phyloP scores from a whole-genome alignment of 129 eudicot genomes.

The Mikania micrantha region DNA sequence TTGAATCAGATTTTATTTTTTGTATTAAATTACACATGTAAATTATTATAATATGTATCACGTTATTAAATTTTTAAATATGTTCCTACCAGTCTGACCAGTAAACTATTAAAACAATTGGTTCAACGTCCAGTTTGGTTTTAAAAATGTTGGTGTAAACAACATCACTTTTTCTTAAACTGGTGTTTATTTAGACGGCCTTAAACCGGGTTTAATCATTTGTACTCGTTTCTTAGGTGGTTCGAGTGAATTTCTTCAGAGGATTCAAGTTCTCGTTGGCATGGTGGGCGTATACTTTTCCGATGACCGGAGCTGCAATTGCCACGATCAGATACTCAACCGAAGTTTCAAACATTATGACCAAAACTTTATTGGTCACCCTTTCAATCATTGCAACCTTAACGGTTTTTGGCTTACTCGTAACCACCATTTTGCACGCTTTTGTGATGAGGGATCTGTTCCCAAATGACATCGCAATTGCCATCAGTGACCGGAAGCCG shows the following conservation, averaged over 20 bases:
- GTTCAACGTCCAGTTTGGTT: too few relatives aligned
- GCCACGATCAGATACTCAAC: conserved; percentile 64
- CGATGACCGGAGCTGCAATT: conserved; percentile 87
- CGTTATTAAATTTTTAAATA: too few relatives aligned
- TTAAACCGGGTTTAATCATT: too few relatives aligned
- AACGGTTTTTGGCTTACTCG: conserved; percentile 47
- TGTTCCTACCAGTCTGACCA: too few relatives aligned
- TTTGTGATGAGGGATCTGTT: conserved; percentile 66
- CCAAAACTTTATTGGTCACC: conserved; percentile 33
- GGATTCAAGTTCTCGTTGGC: conserved; percentile 87
- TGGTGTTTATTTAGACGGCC: too few relatives aligned
- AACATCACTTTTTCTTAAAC: too few relatives aligned
- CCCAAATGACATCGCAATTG: conserved; percentile 82
- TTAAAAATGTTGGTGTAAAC: too few relatives aligned
- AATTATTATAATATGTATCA: too few relatives aligned
- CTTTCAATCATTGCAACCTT: conserved; percentile 53
- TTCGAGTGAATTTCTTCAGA: conserved; percentile 74
- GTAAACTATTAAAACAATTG: too few relatives aligned
- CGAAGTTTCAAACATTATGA: conserved; percentile 43
- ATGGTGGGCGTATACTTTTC: conserved; percentile 99
- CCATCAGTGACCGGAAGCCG: conserved; percentile 62
- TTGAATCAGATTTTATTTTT: too few relatives aligned
- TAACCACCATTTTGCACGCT: conserved; percentile 65
- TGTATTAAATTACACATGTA: too few relatives aligned
- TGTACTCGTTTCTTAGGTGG: conserved; percentile 42